A percentile compares a stretch with the other conserved stretches of the same genome.
Evolutionary conservation across 495 filamentous ascomycete genomes (phyloP).

Genomic region (Staphylotrichum tortipilum): DNA sequence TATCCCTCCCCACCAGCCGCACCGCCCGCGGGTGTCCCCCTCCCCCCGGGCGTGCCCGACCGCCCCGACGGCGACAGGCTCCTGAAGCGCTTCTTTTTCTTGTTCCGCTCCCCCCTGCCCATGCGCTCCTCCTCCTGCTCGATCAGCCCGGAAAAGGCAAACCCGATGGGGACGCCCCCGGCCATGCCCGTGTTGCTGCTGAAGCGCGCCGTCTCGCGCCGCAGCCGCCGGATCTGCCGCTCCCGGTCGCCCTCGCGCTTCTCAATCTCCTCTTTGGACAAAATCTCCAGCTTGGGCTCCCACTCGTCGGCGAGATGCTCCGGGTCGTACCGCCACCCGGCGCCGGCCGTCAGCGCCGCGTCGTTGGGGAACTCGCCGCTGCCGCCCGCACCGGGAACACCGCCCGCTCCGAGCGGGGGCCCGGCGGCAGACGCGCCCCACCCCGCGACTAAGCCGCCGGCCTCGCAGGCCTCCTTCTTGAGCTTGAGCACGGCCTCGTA

Average conservation of each 20-base stretch:
- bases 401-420: conserved; percentile 46
- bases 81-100: conserved; percentile 88
- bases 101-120: conserved; percentile 80
- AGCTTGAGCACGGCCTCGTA: conserved; percentile 89
- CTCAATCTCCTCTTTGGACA: conserved; percentile 95
- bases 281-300: conserved; percentile 84
- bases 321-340: conserved; percentile 90
- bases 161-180: conserved; percentile 51
- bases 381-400: conserved; percentile 19
- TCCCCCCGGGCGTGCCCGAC: conserved; percentile 56
- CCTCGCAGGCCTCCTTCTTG: conserved; percentile 94
- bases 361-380: conserved; percentile 78
- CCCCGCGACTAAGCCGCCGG: conserved; percentile 66
- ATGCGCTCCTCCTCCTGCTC: conserved; percentile 56
- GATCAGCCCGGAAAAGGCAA: conserved; percentile 49
- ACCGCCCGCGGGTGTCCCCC: conserved; percentile 67
- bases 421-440: conserved; percentile 35
- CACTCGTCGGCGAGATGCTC: conserved; percentile 85
- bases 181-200: conserved; percentile 73
- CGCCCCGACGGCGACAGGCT: conserved; percentile 70
- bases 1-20: conserved; percentile 49
- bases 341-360: conserved; percentile 54
- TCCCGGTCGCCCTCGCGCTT: conserved; percentile 93
- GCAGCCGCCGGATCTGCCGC: conserved; percentile 73
- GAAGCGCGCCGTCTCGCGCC: conserved; percentile 87